These are phyloP conservation scores for Pythium brassicae DNA, from an alignment of 352 stramenopile species.

Conservation along the genomic window DNA sequence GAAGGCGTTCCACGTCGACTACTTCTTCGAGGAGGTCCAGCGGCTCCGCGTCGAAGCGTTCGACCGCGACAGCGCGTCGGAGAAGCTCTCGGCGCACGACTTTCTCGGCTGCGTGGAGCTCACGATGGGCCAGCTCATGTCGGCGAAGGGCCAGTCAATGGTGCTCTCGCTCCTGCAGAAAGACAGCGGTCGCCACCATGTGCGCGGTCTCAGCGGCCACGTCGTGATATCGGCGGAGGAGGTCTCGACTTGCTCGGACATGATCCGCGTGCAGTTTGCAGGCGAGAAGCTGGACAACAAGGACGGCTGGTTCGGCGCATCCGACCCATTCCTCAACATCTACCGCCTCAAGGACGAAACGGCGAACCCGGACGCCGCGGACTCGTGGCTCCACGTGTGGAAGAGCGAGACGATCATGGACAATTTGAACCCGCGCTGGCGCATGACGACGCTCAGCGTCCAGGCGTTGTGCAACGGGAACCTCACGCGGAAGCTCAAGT, in stretches of 20 bases:
- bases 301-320: conserved; percentile 73
- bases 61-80: conserved; percentile 65
- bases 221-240: conserved; percentile 71
- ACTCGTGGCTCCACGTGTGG: conserved; percentile 67
- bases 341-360: conserved; percentile 51
- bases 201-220: conserved; percentile 47
- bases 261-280: conserved; percentile 55
- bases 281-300: conserved; percentile 74
- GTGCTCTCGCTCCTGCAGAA: conserved; percentile 53
- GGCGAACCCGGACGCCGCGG: conserved; percentile 25
- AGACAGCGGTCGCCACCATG: conserved; percentile 24
- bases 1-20: conserved; percentile 65
- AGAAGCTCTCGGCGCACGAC: conserved; percentile 55
- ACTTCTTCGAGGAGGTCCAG: conserved; percentile 83
- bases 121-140: conserved; percentile 77
- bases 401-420: conserved; percentile 61
- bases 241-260: conserved; percentile 57
- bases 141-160: conserved; percentile 50
- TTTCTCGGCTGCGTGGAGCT: conserved; percentile 75
- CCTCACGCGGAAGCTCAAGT: conserved; percentile 45
- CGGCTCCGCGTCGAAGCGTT: conserved; percentile 74
- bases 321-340: conserved; percentile 73
- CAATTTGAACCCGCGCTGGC: conserved; percentile 66
- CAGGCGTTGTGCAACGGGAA: conserved; percentile 69
- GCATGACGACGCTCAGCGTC: conserved; percentile 48